These are phyloP conservation scores for Pleurotus cornucopiae DNA, from an alignment of 768 basidiomycete genomes.

Conservation along the genomic window DNA sequence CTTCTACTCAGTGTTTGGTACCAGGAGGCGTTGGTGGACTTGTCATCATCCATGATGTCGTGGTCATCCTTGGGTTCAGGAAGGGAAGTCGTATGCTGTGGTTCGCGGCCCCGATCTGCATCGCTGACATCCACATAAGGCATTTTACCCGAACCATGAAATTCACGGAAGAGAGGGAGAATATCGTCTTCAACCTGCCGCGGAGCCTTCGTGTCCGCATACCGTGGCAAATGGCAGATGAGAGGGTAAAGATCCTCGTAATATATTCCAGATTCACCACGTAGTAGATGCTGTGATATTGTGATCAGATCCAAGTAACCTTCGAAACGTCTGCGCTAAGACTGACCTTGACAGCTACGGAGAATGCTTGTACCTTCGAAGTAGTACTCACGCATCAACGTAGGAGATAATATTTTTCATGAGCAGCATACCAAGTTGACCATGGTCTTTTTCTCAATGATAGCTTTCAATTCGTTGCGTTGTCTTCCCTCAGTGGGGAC, in stretches of 20 bases:
- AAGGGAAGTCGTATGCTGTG: neutral
- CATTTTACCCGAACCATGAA: constrained; percentile 10
- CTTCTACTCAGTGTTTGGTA: neutral
- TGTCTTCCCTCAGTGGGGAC: constrained; percentile 37
- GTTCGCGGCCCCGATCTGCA: neutral
- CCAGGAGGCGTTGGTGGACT: neutral
- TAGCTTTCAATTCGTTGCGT: constrained; percentile 34
- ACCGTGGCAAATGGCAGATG: constrained; percentile 62
- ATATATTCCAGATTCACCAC: constrained; percentile 66
- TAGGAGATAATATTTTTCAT: neutral
- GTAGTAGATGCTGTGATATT: constrained; percentile 50
- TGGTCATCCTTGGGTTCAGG: neutral
- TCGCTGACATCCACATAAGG: constrained; percentile 1
- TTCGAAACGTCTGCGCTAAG: neutral
- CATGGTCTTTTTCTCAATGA: constrained; percentile 74
- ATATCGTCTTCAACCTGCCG: constrained; percentile 32
- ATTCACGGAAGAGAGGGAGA: constrained; percentile 52
- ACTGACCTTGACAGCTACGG: constrained; percentile 60
- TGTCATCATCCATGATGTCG: neutral
- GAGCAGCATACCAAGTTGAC: constrained; percentile 51
- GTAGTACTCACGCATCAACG: neutral
- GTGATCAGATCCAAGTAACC: neutral
- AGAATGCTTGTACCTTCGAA: constrained; percentile 58
- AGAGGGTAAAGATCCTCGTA: constrained; percentile 72
- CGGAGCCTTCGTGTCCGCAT: constrained; percentile 28